Percentiles rank a stretch among this genome's conserved stretches.
Evolutionary conservation across 768 basidiomycete species (phyloP).

Genomic region (Boletus tomentosulus): DNA sequence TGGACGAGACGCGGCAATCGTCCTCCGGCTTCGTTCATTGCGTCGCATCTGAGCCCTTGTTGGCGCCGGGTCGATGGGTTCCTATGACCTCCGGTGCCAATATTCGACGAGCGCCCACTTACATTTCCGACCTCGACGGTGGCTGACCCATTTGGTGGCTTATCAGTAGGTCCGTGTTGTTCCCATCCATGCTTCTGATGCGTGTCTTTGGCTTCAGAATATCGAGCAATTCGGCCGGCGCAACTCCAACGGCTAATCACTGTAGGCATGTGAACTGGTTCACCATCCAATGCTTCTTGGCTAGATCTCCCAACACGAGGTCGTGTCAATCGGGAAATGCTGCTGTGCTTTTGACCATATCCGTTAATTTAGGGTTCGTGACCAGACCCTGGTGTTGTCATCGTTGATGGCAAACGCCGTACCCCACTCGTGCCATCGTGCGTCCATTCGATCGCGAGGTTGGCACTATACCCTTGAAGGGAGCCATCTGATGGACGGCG

Average conservation of each 20-base stretch:
- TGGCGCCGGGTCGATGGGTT: constrained; percentile 7
- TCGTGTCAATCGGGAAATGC: constrained; percentile 24
- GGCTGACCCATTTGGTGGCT: constrained; percentile 10
- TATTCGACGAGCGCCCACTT: constrained; percentile 4
- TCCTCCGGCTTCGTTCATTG: background rate
- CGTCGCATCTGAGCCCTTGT: constrained; percentile 2
- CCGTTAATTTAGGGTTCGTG: constrained; percentile 31
- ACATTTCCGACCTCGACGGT: constrained; percentile 24
- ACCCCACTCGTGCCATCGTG: constrained; percentile 14
- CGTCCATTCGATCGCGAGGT: constrained; percentile 8
- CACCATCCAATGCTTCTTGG: constrained; percentile 12
- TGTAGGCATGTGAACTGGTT: constrained; percentile 6
- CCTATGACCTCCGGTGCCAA: constrained; percentile 3
- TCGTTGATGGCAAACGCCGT: constrained; percentile 20
- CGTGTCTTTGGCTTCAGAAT: constrained; percentile 1
- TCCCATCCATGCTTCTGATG: constrained; percentile 7
- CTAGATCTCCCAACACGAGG: constrained; percentile 24
- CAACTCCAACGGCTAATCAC: constrained; percentile 17
- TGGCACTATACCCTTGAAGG: constrained; percentile 13
- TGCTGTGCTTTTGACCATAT: constrained; percentile 22
- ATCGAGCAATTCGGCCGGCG: constrained; percentile 14
- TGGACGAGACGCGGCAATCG: background rate
- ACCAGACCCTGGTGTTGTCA: constrained; percentile 10
- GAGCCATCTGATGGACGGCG: constrained; percentile 13
- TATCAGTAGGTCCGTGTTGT: constrained; percentile 4